A percentile compares a stretch with the other conserved stretches of the same genome.
phyloP scores from a whole-genome alignment of 345 rosid genomes.

The Eucalyptus caleyi region DNA sequence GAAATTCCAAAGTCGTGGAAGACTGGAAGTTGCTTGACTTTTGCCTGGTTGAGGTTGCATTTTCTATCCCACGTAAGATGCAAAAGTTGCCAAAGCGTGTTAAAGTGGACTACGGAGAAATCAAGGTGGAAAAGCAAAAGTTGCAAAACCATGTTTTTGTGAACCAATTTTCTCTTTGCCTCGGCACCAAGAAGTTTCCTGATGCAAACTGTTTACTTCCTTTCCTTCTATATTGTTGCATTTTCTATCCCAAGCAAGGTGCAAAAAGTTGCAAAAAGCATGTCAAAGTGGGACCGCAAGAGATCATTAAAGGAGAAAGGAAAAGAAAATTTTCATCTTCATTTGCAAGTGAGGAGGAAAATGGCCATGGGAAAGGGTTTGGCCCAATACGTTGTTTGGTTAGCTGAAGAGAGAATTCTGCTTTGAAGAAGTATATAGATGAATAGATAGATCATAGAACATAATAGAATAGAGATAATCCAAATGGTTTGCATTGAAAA shows the following conservation, averaged over 20 bases:
- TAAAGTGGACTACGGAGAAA: background rate
- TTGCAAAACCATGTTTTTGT: background rate
- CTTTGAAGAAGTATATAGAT: background rate
- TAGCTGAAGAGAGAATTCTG: background rate
- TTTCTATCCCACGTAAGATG: background rate
- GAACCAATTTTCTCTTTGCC: background rate
- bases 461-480: background rate
- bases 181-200: background rate
- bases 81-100: background rate
- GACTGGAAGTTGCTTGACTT: background rate
- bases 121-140: background rate
- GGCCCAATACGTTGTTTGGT: background rate
- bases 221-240: background rate
- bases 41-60: background rate
- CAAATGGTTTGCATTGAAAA: background rate
- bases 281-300: background rate
- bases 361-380: background rate
- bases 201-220: background rate
- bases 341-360: background rate
- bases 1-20: background rate
- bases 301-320: background rate
- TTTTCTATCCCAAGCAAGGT: background rate
- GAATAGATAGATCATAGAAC: background rate
- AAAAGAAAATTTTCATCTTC: background rate
- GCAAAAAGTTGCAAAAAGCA: background rate